Evolutionary conservation across 169 alveolate genomes (phyloP).

Genomic region (Cardiosporidium cionae): DNA sequence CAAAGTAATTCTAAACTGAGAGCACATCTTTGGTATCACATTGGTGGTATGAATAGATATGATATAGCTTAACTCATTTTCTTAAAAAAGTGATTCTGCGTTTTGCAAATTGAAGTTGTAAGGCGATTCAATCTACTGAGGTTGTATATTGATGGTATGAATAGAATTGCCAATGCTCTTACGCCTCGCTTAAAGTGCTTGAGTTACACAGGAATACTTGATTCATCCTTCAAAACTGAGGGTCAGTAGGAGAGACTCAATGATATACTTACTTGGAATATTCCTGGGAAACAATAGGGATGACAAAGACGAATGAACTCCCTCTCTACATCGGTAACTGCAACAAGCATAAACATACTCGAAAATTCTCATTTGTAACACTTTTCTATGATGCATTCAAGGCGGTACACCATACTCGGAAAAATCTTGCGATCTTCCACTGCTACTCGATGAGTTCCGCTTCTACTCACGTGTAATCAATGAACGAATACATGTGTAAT

Average conservation of each 20-base stretch:
- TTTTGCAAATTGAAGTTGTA: not conserved
- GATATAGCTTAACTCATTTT: not conserved
- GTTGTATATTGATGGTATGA: not conserved
- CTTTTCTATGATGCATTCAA: too few species aligned
- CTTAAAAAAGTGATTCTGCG: not conserved
- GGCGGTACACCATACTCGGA: constrained; percentile 57
- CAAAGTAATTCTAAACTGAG: constrained; percentile 55
- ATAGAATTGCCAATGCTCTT: not conserved
- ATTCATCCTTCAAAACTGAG: not conserved
- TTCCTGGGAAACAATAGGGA: too few species aligned
- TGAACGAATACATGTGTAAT: too few species aligned
- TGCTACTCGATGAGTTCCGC: constrained; percentile 66
- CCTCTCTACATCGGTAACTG: constrained; percentile 68
- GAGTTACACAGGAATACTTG: not conserved
- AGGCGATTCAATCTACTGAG: not conserved
- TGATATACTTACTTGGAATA: too few species aligned
- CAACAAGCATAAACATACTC: not conserved
- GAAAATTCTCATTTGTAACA: too few species aligned
- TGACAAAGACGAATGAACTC: constrained; percentile 56
- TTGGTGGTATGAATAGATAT: constrained; percentile 40
- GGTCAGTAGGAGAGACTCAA: not conserved
- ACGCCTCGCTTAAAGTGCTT: not conserved
- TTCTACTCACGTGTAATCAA: constrained; percentile 32
- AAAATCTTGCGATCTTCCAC: constrained; percentile 66
- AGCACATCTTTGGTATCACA: constrained; percentile 72